Evolutionary conservation across 2,329 filamentous ascomycete species (phyloP).

Genomic region (Proliferodiscus dingleyae): DNA sequence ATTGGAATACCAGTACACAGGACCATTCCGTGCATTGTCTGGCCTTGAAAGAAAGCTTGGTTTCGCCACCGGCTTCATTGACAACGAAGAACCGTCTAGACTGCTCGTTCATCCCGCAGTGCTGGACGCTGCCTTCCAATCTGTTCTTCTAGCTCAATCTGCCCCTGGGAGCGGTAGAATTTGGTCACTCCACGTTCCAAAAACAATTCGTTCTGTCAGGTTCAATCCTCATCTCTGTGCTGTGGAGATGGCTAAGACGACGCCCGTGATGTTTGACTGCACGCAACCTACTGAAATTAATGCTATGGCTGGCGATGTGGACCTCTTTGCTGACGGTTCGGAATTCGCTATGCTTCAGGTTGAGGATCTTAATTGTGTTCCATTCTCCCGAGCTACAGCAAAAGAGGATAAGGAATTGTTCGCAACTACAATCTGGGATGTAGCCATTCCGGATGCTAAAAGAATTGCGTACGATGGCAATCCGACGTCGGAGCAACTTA

Average conservation of each 20-base stretch:
- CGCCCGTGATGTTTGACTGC: not conserved
- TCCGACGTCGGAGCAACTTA: not conserved
- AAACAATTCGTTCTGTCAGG: conserved; percentile 1
- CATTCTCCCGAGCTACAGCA: not conserved
- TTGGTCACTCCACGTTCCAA: conserved; percentile 3
- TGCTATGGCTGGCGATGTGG: not conserved
- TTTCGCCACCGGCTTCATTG: conserved; percentile 1
- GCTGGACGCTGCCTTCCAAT: conserved; percentile 51
- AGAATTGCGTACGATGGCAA: not conserved
- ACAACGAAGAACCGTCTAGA: not conserved
- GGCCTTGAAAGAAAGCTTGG: conserved; percentile 5
- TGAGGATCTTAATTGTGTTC: not conserved
- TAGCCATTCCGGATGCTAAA: not conserved
- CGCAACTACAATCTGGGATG: not conserved
- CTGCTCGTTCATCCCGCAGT: conserved; percentile 47
- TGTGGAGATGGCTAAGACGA: not conserved
- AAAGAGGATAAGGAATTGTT: not conserved
- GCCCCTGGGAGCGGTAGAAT: conserved; percentile 4
- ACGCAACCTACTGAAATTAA: not conserved
- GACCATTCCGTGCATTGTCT: conserved; percentile 8
- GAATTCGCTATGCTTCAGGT: not conserved
- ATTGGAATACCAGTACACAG: conserved; percentile 14
- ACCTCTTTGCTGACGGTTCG: not conserved
- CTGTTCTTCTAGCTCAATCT: conserved; percentile 33
- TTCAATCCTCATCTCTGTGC: conserved; percentile 14